These are phyloP conservation scores for Dissophora ornata DNA, from an alignment of 192 early-diverging fungal species.

Conservation along the genomic window DNA sequence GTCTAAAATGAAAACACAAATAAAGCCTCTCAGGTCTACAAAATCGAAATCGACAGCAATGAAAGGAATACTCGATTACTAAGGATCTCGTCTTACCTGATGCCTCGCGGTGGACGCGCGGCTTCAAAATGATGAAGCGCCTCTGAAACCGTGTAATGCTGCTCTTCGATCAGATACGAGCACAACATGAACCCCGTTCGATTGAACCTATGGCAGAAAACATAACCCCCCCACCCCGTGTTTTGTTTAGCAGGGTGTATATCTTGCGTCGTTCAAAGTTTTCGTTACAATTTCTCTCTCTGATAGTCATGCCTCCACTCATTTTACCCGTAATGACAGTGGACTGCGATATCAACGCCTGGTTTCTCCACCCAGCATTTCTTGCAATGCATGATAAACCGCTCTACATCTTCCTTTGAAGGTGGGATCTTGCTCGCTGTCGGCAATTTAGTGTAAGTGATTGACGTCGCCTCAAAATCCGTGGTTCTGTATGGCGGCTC, in stretches of 20 bases:
- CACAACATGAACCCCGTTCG: constrained; percentile 68
- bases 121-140: constrained; percentile 59
- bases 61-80: no score
- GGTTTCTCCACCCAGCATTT: constrained; percentile 60
- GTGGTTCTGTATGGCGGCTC: constrained; percentile 61
- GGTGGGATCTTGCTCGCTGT: constrained; percentile 67
- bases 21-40: no score
- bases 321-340: constrained; percentile 69
- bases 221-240: no score
- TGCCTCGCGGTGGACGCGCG: constrained; percentile 60
- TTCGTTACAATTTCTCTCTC: not conserved
- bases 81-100: constrained; percentile 47
- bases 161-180: constrained; percentile 63
- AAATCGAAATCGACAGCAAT: not conserved
- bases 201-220: constrained; percentile 54
- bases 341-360: constrained; percentile 65
- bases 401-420: constrained; percentile 53
- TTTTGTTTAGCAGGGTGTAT: no score
- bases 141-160: constrained; percentile 60
- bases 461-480: constrained; percentile 65
- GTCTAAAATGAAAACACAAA: constrained; percentile 49
- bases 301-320: not conserved
- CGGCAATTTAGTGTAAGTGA: constrained; percentile 61
- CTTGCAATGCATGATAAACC: constrained; percentile 55
- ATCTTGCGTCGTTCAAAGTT: no score